These are phyloP conservation scores for Inonotus obliquus DNA, from an alignment of 1,284 basidiomycete species.

Conservation along the genomic window DNA sequence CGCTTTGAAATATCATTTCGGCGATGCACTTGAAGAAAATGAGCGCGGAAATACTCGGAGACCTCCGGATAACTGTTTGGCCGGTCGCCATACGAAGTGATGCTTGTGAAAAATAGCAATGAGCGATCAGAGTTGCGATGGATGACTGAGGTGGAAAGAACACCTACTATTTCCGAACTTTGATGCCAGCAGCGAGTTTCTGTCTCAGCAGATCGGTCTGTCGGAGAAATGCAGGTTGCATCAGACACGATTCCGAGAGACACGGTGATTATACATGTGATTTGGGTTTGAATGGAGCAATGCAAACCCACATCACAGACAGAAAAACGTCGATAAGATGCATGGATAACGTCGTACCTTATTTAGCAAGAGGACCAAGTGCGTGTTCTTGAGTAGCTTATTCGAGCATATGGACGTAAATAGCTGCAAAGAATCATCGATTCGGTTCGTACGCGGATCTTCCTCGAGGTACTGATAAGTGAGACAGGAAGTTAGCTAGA, in stretches of 20 bases:
- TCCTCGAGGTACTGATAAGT: slow-evolving; percentile 67
- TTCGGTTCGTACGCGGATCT: slow-evolving; percentile 69
- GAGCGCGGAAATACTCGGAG: slow-evolving; percentile 72
- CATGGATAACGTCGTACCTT: slow-evolving; percentile 43
- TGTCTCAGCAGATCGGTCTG: slow-evolving; percentile 63
- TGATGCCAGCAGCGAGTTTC: slow-evolving; percentile 59
- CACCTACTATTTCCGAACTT: slow-evolving; percentile 67
- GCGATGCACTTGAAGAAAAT: slow-evolving; percentile 69
- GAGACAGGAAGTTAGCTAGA: neutral
- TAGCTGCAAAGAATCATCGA: slow-evolving; percentile 75
- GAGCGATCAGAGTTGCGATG: neutral
- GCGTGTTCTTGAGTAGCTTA: slow-evolving; percentile 63
- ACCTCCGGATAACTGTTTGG: slow-evolving; percentile 68
- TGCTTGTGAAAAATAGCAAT: slow-evolving; percentile 38
- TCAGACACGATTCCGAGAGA: slow-evolving; percentile 2
- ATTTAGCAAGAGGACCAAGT: slow-evolving; percentile 71
- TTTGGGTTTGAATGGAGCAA: neutral
- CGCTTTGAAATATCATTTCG: slow-evolving; percentile 57
- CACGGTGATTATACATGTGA: slow-evolving; percentile 8
- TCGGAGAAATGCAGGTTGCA: neutral
- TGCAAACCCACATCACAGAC: neutral
- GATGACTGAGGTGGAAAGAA: neutral
- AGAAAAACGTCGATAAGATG: neutral
- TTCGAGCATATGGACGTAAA: slow-evolving; percentile 72
- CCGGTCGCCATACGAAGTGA: slow-evolving; percentile 73